Conservation (phyloP, 768 basidiomycete genomes). For the Epithele typhae region DNA sequence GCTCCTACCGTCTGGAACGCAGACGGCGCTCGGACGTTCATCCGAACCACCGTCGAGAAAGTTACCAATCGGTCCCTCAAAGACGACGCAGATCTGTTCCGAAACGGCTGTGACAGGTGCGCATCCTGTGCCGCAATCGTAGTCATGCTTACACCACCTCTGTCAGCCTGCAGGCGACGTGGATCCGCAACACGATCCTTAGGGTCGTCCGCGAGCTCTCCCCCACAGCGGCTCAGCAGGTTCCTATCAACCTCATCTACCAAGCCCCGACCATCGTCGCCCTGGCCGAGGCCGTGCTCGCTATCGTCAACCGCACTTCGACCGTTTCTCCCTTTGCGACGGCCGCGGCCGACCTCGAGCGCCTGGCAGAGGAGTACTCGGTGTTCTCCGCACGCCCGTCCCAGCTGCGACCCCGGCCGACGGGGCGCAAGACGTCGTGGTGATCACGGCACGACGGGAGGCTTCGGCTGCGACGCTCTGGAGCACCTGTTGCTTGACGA, state of each 20-base stretch:
- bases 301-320: background rate
- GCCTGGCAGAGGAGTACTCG: constrained; percentile 1
- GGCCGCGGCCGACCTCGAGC: background rate
- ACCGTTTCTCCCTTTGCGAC: background rate
- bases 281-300: background rate
- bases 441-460: constrained; percentile 12
- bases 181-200: constrained; percentile 28
- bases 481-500: constrained; percentile 5
- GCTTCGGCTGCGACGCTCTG: constrained; percentile 6
- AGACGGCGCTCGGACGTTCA: constrained; percentile 23
- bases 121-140: no score
- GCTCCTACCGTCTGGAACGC: constrained; percentile 26
- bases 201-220: constrained; percentile 21
- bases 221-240: background rate
- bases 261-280: constrained; percentile 1
- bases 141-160: background rate
- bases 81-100: constrained; percentile 37
- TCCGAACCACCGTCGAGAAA: constrained; percentile 31
- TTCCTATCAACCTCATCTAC: constrained; percentile 2
- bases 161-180: constrained; percentile 28
- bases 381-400: constrained; percentile 1
- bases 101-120: constrained; percentile 38
- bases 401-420: background rate
- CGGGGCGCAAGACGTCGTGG: background rate
- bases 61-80: constrained; percentile 25